phyloP scores from a whole-genome alignment of 306 rosid genomes.

The Prunus mira region DNA sequence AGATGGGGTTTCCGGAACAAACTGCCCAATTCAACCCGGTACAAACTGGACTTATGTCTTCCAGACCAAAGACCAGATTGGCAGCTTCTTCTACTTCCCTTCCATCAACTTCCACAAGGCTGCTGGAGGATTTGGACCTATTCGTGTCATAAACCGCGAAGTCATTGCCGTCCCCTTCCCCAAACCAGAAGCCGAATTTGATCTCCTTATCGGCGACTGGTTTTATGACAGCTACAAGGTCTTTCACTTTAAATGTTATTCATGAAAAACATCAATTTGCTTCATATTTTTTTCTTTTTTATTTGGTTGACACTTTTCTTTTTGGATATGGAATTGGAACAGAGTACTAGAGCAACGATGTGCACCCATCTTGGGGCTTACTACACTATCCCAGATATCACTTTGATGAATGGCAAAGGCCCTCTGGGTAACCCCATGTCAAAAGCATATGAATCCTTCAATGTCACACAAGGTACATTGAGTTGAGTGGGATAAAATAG shows the following conservation, averaged over 20 bases:
- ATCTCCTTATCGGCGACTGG: conserved; percentile 86
- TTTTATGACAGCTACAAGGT: conserved; percentile 65
- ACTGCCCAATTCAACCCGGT: conserved; percentile 68
- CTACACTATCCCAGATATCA: conserved; percentile 38
- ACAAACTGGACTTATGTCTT: conserved; percentile 70
- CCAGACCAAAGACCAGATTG: conserved; percentile 78
- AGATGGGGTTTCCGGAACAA: conserved; percentile 92
- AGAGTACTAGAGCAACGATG: conserved; percentile 46
- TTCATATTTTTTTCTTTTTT: not conserved
- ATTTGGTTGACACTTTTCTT: not conserved
- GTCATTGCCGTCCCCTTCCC: conserved; percentile 67
- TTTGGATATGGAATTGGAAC: conserved; percentile 12
- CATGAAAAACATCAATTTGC: not conserved
- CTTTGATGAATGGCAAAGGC: conserved; percentile 71
- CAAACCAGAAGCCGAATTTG: conserved; percentile 71
- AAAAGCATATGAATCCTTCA: conserved; percentile 48
- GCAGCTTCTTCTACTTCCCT: conserved; percentile 81
- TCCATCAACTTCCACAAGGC: conserved; percentile 78
- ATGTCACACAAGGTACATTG: conserved; percentile 57
- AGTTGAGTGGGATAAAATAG: too few species aligned
- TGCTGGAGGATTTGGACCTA: conserved; percentile 75
- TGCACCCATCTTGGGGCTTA: not conserved
- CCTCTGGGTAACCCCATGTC: conserved; percentile 39
- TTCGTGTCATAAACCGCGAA: conserved; percentile 54
- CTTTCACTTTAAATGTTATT: not conserved